Percentiles rank a stretch among this genome's conserved stretches.
Conservation (phyloP, 2,329 filamentous ascomycete species). For the Xylariaceae sp. region DNA sequence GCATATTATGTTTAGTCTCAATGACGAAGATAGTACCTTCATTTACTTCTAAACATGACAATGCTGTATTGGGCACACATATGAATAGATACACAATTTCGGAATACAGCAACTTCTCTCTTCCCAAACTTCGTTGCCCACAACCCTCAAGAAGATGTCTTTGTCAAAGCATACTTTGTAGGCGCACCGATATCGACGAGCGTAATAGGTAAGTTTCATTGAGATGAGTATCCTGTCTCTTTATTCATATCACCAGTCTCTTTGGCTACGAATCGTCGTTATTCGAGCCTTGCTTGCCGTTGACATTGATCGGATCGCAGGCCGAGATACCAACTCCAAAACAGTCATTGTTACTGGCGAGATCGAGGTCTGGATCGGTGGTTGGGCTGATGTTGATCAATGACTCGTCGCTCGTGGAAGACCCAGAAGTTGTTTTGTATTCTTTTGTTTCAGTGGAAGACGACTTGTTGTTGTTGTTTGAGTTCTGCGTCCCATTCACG, state of each 20-base stretch:
- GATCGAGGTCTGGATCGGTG: slow-evolving; percentile 10
- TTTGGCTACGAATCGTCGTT: no score
- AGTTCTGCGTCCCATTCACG: slow-evolving; percentile 13
- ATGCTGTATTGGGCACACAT: no score
- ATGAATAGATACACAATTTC: no score
- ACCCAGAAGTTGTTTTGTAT: no score
- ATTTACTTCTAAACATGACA: no score
- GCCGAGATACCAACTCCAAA: slow-evolving; percentile 22
- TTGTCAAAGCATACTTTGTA: no score
- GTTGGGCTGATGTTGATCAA: slow-evolving; percentile 18
- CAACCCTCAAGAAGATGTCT: no score
- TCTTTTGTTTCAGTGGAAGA: not conserved
- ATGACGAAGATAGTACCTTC: no score
- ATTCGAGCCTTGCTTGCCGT: slow-evolving; percentile 18
- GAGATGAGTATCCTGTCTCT: not conserved
- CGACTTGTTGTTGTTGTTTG: not conserved
- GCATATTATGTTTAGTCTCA: no score
- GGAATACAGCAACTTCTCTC: no score
- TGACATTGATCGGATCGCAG: slow-evolving; percentile 26
- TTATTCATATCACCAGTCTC: no score
- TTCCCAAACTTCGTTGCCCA: no score
- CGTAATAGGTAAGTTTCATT: not conserved
- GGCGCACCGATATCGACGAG: slow-evolving; percentile 19
- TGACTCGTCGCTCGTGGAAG: not conserved
- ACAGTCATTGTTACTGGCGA: slow-evolving; percentile 17